These are phyloP conservation scores for Quercus variabilis DNA, from an alignment of 306 rosid genomes.

Conservation along the genomic window DNA sequence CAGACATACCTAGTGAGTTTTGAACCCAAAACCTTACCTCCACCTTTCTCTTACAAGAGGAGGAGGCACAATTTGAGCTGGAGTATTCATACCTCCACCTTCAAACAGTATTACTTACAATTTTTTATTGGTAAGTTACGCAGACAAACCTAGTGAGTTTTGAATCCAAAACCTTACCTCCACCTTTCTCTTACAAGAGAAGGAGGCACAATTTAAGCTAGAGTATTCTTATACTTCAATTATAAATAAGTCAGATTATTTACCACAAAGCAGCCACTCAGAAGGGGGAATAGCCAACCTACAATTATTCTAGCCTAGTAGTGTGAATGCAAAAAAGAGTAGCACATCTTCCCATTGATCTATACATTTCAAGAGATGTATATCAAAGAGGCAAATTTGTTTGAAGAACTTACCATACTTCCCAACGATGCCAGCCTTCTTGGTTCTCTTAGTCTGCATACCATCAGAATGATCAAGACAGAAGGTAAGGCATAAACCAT, in stretches of 20 bases:
- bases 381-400: not conserved
- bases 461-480: not conserved
- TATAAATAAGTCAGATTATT: not conserved
- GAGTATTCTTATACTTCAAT: too few species aligned
- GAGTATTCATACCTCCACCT: too few species aligned
- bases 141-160: too few species aligned
- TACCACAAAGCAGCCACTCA: not conserved
- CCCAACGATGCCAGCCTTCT: constrained; percentile 65
- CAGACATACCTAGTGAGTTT: too few species aligned
- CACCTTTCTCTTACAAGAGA: too few species aligned
- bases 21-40: too few species aligned
- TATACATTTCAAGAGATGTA: not conserved
- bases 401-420: constrained; percentile 60
- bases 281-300: not conserved
- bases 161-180: too few species aligned
- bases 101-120: too few species aligned
- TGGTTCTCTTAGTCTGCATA: constrained; percentile 37
- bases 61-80: too few species aligned
- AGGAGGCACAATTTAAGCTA: too few species aligned
- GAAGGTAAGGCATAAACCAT: not conserved
- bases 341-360: not conserved
- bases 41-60: too few species aligned
- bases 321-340: not conserved
- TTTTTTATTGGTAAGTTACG: too few species aligned
- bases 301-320: not conserved